phyloP scores from a whole-genome alignment of 441 rosid genomes.

The Corymbia calophylla region DNA sequence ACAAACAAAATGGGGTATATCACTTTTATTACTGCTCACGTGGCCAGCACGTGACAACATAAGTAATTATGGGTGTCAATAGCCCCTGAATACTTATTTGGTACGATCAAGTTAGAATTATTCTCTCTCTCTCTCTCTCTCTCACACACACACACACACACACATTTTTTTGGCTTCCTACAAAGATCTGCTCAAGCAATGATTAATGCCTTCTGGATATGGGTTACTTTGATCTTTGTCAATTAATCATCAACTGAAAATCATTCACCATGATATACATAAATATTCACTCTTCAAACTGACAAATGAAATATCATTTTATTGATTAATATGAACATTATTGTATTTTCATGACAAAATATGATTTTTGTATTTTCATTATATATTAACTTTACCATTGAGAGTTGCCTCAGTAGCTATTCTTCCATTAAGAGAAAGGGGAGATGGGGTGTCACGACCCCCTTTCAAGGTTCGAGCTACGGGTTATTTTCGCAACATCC shows the following conservation, averaged over 20 bases:
- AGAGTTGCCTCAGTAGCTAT: too few relatives aligned
- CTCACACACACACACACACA: too few relatives aligned
- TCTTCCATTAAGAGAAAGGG: too few relatives aligned
- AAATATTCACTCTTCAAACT: background rate
- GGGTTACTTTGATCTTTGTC: background rate
- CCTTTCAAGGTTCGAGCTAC: too few relatives aligned
- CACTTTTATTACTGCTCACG: background rate
- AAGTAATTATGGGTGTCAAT: too few relatives aligned
- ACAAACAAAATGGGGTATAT: background rate
- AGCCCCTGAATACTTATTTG: background rate
- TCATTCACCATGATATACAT: background rate
- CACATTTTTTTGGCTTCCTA: background rate
- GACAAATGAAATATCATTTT: background rate
- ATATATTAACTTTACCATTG: too few relatives aligned
- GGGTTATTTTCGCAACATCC: too few relatives aligned
- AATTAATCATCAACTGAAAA: background rate
- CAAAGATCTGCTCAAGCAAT: background rate
- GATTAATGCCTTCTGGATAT: background rate
- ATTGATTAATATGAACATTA: too few relatives aligned
- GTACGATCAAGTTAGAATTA: background rate
- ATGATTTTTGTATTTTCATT: too few relatives aligned
- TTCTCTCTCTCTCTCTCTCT: background rate
- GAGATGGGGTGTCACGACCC: too few relatives aligned
- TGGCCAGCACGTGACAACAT: background rate
- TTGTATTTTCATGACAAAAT: too few relatives aligned